Evolutionary conservation across 2,329 filamentous ascomycete species (phyloP).

Genomic region (Cladophialophora exuberans): DNA sequence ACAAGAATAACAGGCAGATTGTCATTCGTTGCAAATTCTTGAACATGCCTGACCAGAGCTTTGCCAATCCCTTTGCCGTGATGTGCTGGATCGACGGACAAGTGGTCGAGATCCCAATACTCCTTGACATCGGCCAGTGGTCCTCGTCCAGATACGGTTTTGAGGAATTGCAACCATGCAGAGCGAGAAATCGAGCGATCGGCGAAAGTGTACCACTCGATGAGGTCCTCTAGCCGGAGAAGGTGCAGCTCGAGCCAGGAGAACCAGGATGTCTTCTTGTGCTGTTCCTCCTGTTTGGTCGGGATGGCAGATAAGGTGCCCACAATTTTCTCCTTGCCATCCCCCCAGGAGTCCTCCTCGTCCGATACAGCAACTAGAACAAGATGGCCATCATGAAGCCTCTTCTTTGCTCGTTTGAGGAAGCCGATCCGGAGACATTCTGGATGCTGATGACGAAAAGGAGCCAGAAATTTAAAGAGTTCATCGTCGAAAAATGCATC

Average conservation of each 20-base stretch:
- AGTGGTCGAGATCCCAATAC: slow-evolving; percentile 31
- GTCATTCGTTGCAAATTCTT: slow-evolving; percentile 29
- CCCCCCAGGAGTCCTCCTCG: slow-evolving; percentile 18
- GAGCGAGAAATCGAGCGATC: slow-evolving; percentile 16
- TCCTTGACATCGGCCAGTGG: slow-evolving; percentile 27
- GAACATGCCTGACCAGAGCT: slow-evolving; percentile 34
- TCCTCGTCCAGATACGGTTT: slow-evolving; percentile 5
- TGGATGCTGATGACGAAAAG: slow-evolving; percentile 27
- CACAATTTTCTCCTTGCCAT: slow-evolving; percentile 28
- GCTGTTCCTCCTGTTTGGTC: neutral
- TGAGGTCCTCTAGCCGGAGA: slow-evolving; percentile 20
- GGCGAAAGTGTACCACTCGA: slow-evolving; percentile 21
- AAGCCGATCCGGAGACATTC: slow-evolving; percentile 26
- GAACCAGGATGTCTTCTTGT: slow-evolving; percentile 1
- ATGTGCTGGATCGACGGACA: slow-evolving; percentile 33
- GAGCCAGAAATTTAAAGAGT: slow-evolving; percentile 25
- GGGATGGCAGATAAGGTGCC: slow-evolving; percentile 27
- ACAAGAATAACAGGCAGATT: slow-evolving; percentile 35
- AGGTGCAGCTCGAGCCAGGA: slow-evolving; percentile 25
- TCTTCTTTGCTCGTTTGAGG: slow-evolving; percentile 22
- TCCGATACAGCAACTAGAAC: slow-evolving; percentile 30
- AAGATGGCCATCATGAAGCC: slow-evolving; percentile 26
- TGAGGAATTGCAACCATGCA: slow-evolving; percentile 12
- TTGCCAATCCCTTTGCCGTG: slow-evolving; percentile 37
- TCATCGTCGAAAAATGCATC: slow-evolving; percentile 31